Conservation (phyloP, 306 rosid species). For the Purshia tridentata region DNA sequence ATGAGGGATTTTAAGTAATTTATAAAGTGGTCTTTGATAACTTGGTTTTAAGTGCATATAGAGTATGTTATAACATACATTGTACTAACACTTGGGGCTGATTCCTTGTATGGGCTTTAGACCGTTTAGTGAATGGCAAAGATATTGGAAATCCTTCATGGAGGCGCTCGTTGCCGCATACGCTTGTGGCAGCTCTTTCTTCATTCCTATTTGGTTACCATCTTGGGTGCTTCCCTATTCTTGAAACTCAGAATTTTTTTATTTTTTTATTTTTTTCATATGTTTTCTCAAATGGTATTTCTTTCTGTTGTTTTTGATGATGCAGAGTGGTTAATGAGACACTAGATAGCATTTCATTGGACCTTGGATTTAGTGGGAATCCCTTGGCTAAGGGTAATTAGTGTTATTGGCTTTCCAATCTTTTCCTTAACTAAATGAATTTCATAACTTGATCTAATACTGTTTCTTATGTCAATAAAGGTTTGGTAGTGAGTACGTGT, state of each 20-base stretch:
- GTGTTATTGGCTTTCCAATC: not conserved
- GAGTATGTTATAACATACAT: conserved; percentile 17
- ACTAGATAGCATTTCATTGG: conserved; percentile 74
- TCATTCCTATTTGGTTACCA: conserved; percentile 86
- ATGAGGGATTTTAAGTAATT: too few species aligned
- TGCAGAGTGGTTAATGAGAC: conserved; percentile 88
- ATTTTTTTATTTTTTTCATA: not conserved
- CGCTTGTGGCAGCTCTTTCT: conserved; percentile 63
- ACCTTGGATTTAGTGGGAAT: conserved; percentile 73
- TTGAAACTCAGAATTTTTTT: conserved; percentile 27
- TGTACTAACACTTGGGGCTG: conserved; percentile 29
- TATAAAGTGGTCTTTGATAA: not conserved
- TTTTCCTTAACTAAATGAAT: conserved; percentile 5
- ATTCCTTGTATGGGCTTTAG: conserved; percentile 35
- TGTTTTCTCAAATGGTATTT: conserved; percentile 2
- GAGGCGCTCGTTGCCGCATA: conserved; percentile 61
- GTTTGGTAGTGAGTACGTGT: conserved; percentile 87
- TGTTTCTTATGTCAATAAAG: conserved; percentile 44
- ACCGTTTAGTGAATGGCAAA: conserved; percentile 44
- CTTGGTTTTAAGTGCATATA: not conserved
- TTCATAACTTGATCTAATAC: conserved; percentile 16
- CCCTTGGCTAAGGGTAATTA: conserved; percentile 73
- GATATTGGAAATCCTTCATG: conserved; percentile 53
- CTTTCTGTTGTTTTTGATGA: conserved; percentile 29
- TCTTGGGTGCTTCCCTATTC: conserved; percentile 53